These are phyloP conservation scores for Dactylorhiza incarnata DNA, from an alignment of 106 monocot species.

Conservation along the genomic window DNA sequence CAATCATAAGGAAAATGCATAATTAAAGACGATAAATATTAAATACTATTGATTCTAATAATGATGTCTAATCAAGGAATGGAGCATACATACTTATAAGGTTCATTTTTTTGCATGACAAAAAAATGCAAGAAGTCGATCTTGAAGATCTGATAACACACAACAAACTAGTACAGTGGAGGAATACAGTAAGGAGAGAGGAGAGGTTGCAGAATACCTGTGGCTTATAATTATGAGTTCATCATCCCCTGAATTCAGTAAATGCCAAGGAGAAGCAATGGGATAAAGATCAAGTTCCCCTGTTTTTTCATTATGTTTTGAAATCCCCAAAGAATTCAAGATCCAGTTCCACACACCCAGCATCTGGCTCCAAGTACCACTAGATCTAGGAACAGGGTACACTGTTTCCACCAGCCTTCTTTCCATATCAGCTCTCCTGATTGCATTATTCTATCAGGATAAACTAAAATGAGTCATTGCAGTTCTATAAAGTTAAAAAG, in stretches of 20 bases:
- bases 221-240: conserved; percentile 52
- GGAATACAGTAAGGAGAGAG: conserved; percentile 5
- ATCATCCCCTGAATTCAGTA: conserved; percentile 38
- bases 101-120: conserved; percentile 1
- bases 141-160: neutral
- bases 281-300: conserved; percentile 22
- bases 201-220: conserved; percentile 27
- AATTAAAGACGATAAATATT: neutral
- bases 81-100: neutral
- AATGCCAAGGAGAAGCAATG: conserved; percentile 64
- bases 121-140: neutral
- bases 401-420: conserved; percentile 62
- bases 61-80: neutral
- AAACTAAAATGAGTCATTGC: conserved; percentile 1
- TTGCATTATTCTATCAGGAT: conserved; percentile 68
- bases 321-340: conserved; percentile 52
- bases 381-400: conserved; percentile 48
- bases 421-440: conserved; percentile 79
- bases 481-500: neutral
- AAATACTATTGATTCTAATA: neutral
- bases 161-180: neutral
- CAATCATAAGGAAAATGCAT: neutral
- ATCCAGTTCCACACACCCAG: conserved; percentile 56
- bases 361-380: conserved; percentile 63
- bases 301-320: conserved; percentile 18